A percentile compares a stretch with the other conserved stretches of the same genome.
phyloP scores from a whole-genome alignment of 2,329 filamentous ascomycete genomes.

The Cordyceps cateniannulata region DNA sequence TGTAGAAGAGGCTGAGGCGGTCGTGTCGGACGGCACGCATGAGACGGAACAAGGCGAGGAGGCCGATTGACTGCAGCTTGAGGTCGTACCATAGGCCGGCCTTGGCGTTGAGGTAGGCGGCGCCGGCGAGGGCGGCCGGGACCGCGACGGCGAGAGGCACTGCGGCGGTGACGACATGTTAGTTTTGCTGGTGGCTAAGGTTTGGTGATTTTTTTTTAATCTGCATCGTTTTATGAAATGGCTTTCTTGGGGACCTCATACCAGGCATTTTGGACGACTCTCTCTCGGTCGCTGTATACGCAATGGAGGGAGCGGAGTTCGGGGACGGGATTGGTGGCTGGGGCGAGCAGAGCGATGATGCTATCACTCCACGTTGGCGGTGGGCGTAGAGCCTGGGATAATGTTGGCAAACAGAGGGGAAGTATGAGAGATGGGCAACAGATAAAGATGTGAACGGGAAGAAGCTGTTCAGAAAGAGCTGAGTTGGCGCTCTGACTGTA shows the following conservation, averaged over 20 bases:
- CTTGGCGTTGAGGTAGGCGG: constrained; percentile 76
- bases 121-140: constrained; percentile 56
- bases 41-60: constrained; percentile 38
- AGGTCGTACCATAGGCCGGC: constrained; percentile 61
- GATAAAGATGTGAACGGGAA: background rate
- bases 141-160: constrained; percentile 48
- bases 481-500: background rate
- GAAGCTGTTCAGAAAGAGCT: background rate
- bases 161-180: constrained; percentile 19
- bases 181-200: background rate
- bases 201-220: background rate
- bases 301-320: background rate
- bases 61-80: constrained; percentile 47
- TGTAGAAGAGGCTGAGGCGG: constrained; percentile 66
- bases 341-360: background rate
- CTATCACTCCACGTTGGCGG: background rate
- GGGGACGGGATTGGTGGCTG: background rate
- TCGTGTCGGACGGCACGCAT: constrained; percentile 48
- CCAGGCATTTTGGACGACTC: background rate
- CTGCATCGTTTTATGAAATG: background rate
- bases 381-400: background rate
- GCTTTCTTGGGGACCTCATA: background rate
- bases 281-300: background rate
- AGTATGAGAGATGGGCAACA: background rate
- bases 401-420: background rate